A percentile compares a stretch with the other conserved stretches of the same genome.
These are phyloP conservation scores for Mortierella sp. DNA, from an alignment of 371 early-diverging fungal genomes.

Conservation along the genomic window DNA sequence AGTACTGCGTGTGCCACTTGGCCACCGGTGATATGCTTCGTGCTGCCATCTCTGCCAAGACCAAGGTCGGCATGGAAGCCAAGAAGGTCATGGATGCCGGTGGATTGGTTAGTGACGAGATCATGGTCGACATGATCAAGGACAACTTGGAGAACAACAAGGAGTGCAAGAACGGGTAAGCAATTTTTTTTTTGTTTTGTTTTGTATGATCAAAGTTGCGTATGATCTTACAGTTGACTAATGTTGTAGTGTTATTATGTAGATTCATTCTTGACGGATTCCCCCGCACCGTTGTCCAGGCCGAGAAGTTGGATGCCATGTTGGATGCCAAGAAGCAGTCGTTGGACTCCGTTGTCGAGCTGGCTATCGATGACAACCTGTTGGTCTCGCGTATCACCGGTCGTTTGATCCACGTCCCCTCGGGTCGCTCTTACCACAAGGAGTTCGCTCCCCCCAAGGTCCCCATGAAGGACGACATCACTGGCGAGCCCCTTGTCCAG, in stretches of 20 bases:
- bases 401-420: slow-evolving; percentile 92
- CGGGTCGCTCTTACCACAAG: slow-evolving; percentile 97
- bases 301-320: slow-evolving; percentile 98
- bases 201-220: slow-evolving; percentile 2
- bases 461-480: slow-evolving; percentile 92
- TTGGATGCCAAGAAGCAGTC: slow-evolving; percentile 82
- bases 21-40: slow-evolving; percentile 99
- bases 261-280: slow-evolving; percentile 99
- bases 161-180: slow-evolving; percentile 91
- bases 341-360: slow-evolving; percentile 93
- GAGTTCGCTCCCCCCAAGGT: slow-evolving; percentile 97
- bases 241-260: too few relatives aligned
- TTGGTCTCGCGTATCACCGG: slow-evolving; percentile 97
- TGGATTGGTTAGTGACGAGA: slow-evolving; percentile 97
- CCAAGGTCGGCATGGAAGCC: slow-evolving; percentile 93
- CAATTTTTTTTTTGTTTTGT: slow-evolving; percentile 1
- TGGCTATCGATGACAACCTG: slow-evolving; percentile 93
- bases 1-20: slow-evolving; percentile 96
- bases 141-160: slow-evolving; percentile 93
- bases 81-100: slow-evolving; percentile 99
- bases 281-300: slow-evolving; percentile 99
- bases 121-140: slow-evolving; percentile 97
- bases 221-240: too few relatives aligned
- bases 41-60: slow-evolving; percentile 93
- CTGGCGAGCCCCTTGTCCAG: slow-evolving; percentile 97